Conservation (phyloP, 2,329 filamentous ascomycete genomes). For the Clonostachys byssicola region DNA sequence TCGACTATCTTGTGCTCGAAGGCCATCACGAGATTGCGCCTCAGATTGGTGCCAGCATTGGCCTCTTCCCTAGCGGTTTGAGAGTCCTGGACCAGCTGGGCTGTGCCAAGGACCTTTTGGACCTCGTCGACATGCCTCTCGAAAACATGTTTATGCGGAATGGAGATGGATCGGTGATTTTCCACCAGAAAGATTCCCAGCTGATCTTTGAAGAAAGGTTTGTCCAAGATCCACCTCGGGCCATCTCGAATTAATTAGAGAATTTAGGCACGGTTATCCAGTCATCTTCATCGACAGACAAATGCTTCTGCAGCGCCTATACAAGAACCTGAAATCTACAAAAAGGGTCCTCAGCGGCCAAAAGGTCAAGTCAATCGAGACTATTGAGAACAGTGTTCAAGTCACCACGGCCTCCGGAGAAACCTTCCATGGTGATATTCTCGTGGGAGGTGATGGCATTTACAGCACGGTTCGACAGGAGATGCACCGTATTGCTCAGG, state of each 20-base stretch:
- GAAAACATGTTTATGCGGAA: background rate
- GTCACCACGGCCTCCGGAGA: slow-evolving; percentile 23
- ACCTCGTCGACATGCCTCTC: background rate
- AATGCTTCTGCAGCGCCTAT: slow-evolving; percentile 20
- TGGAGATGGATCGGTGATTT: no score
- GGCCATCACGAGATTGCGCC: background rate
- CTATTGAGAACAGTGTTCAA: slow-evolving; percentile 4
- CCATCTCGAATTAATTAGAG: background rate
- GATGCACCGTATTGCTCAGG: slow-evolving; percentile 11
- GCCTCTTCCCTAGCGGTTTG: background rate
- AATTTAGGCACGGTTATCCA: slow-evolving; percentile 14
- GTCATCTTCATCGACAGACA: slow-evolving; percentile 25
- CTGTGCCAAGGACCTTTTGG: background rate
- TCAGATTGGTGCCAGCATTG: background rate
- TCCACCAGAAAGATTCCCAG: background rate
- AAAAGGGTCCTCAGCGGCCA: slow-evolving; percentile 2
- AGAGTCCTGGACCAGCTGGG: slow-evolving; percentile 1
- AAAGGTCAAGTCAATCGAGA: background rate
- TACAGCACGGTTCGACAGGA: slow-evolving; percentile 24
- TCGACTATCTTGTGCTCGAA: background rate
- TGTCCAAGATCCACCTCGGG: background rate
- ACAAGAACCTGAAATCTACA: slow-evolving; percentile 20
- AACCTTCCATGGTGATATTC: slow-evolving; percentile 17
- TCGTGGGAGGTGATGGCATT: slow-evolving; percentile 31
- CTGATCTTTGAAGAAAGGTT: background rate